Percentiles rank a stretch among this genome's conserved stretches.
phyloP scores from a whole-genome alignment of 192 early-diverging fungal species.

The Spinellus fusiger region DNA sequence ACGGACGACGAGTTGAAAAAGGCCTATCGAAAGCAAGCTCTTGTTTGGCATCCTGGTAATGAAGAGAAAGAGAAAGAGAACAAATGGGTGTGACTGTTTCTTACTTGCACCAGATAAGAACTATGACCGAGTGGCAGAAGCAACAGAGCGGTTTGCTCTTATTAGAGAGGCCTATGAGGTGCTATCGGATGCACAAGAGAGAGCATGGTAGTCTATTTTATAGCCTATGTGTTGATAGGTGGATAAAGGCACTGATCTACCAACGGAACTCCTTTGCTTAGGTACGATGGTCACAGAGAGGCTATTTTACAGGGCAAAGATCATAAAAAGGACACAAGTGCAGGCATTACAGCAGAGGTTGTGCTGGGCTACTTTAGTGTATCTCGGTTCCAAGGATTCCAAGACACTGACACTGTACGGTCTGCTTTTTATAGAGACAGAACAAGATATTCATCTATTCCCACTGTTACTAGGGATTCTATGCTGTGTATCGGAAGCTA shows the following conservation, averaged over 20 bases:
- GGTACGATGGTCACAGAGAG: conserved; percentile 89
- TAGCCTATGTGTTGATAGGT: background rate
- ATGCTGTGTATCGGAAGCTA: conserved; percentile 66
- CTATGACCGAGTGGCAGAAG: conserved; percentile 71
- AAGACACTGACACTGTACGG: conserved; percentile 53
- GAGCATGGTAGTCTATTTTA: conserved; percentile 72
- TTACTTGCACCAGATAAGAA: conserved; percentile 71
- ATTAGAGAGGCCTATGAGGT: conserved; percentile 94
- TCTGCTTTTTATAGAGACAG: background rate
- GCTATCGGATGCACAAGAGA: conserved; percentile 87
- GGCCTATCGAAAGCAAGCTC: conserved; percentile 72
- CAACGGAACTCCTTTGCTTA: conserved; percentile 17
- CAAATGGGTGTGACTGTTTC: background rate
- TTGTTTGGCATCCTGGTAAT: conserved; percentile 74
- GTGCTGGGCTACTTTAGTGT: conserved; percentile 81
- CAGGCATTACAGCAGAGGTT: conserved; percentile 53
- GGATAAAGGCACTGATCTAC: background rate
- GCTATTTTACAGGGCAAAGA: conserved; percentile 82
- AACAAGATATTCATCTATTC: background rate
- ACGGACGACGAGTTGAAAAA: conserved; percentile 79
- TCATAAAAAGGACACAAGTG: conserved; percentile 42
- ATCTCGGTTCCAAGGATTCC: conserved; percentile 64
- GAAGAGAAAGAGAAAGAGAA: background rate
- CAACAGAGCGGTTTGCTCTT: conserved; percentile 81
- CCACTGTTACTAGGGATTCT: conserved; percentile 60